A percentile compares a stretch with the other conserved stretches of the same genome.
Evolutionary conservation across 176 grass and related monocot species (phyloP).

Genomic region (bread wheat (Triticum aestivum)): DNA sequence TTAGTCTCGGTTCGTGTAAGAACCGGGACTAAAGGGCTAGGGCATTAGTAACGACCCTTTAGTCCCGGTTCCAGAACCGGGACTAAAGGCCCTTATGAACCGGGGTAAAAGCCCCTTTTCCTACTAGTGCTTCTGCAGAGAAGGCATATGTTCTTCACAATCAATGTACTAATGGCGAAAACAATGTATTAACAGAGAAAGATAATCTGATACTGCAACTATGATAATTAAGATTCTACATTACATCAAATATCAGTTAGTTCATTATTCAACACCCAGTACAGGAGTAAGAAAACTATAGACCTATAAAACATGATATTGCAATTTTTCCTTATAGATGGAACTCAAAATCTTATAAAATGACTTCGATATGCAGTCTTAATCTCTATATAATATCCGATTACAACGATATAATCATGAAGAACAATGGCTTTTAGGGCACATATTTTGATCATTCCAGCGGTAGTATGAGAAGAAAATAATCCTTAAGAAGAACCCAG

Average conservation of each 20-base stretch:
- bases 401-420: neutral
- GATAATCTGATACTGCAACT: neutral
- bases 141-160: too few species aligned
- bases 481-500: neutral
- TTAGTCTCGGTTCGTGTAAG: too few species aligned
- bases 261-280: neutral
- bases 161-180: too few species aligned
- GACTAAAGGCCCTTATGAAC: too few species aligned
- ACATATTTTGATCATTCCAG: neutral
- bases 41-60: too few species aligned
- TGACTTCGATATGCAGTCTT: too few species aligned
- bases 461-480: neutral
- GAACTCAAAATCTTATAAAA: neutral
- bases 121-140: too few species aligned
- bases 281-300: constrained; percentile 6
- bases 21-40: too few species aligned
- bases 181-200: neutral
- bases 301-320: neutral
- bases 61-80: too few species aligned
- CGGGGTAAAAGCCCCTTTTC: too few species aligned
- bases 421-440: neutral
- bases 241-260: neutral
- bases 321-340: neutral
- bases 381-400: neutral
- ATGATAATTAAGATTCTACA: neutral